Evolutionary conservation across 345 rosid species (phyloP).

Genomic region (Arabidopsis arenosa): DNA sequence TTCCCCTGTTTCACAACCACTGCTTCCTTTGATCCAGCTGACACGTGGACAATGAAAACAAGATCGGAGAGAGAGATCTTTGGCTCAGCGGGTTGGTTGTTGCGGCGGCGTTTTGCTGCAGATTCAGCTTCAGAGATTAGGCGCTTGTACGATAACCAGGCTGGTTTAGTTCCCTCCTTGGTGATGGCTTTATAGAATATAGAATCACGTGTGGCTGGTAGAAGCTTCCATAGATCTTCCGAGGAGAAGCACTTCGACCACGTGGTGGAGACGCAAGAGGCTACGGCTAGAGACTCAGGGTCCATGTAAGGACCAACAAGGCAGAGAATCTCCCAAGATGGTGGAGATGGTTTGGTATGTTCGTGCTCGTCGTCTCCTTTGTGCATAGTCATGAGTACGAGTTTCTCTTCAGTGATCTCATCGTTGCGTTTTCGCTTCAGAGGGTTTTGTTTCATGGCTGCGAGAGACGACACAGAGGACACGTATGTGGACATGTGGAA

Average conservation of each 20-base stretch:
- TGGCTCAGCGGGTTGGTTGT: not conserved
- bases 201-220: not conserved
- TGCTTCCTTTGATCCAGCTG: not conserved
- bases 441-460: slow-evolving; percentile 13
- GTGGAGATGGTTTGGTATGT: not conserved
- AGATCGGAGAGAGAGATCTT: slow-evolving; percentile 32
- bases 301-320: slow-evolving; percentile 29
- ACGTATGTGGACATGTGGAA: slow-evolving; percentile 16
- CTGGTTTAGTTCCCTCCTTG: not conserved
- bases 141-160: slow-evolving; percentile 24
- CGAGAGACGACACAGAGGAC: not conserved
- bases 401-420: not conserved
- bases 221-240: slow-evolving; percentile 23
- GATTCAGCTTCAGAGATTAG: not conserved
- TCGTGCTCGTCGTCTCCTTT: slow-evolving; percentile 1
- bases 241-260: slow-evolving; percentile 33
- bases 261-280: slow-evolving; percentile 39
- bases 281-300: slow-evolving; percentile 14
- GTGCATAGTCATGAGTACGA: not conserved
- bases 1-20: slow-evolving; percentile 2
- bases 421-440: slow-evolving; percentile 17
- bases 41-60: slow-evolving; percentile 28
- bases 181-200: not conserved
- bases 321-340: slow-evolving; percentile 26
- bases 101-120: slow-evolving; percentile 35